Evolutionary conservation across 2,329 filamentous ascomycete genomes (phyloP).

Genomic region (Leptographium lundbergii): DNA sequence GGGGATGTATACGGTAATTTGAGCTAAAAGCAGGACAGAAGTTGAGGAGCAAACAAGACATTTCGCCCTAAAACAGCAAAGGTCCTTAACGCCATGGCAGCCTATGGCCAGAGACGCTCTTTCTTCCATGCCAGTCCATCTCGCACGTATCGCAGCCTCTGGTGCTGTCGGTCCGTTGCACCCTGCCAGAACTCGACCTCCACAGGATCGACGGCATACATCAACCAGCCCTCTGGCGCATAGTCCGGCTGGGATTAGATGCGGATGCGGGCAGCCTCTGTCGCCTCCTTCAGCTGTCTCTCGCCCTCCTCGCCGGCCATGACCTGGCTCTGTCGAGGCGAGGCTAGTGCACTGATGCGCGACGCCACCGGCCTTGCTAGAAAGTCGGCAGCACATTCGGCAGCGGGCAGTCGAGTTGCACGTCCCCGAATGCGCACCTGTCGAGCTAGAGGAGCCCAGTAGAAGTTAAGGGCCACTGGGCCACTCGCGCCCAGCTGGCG

Average conservation of each 20-base stretch:
- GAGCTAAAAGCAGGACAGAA: neutral
- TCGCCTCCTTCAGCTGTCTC: no score
- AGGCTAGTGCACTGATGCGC: no score
- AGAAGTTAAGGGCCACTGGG: conserved; percentile 7
- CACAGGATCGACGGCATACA: conserved; percentile 7
- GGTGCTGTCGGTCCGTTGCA: conserved; percentile 6
- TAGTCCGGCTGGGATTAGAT: conserved; percentile 6
- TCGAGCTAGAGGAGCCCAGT: conserved; percentile 4
- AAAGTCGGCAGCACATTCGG: no score
- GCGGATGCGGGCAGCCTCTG: no score
- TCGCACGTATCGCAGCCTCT: conserved; percentile 6
- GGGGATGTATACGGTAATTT: neutral
- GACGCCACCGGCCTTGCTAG: no score
- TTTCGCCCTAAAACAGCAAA: no score
- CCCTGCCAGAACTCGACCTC: conserved; percentile 12
- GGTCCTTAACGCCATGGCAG: no score
- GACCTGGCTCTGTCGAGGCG: no score
- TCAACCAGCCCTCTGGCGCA: conserved; percentile 5
- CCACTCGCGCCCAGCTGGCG: conserved; percentile 1
- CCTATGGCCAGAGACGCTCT: conserved; percentile 6
- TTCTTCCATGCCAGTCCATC: conserved; percentile 1
- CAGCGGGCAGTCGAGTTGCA: no score
- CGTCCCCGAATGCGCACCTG: no score
- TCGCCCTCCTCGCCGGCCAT: no score
- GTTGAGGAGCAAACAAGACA: neutral